Evolutionary conservation across 164 flowering plant genomes (phyloP).

Genomic region (Houttuynia cordata): DNA sequence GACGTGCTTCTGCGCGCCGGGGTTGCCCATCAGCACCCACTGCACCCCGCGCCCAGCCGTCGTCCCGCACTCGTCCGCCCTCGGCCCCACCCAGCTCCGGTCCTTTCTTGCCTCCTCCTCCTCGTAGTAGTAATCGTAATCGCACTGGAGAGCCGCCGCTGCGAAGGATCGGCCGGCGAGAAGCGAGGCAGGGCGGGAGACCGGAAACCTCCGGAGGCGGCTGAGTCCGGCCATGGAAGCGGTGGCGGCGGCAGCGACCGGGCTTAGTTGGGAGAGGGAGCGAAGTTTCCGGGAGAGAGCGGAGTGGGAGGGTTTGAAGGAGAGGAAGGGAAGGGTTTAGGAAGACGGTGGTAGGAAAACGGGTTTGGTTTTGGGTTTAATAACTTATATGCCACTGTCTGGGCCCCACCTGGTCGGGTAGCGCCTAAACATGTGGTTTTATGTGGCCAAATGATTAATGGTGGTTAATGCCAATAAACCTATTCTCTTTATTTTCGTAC

Average conservation of each 20-base stretch:
- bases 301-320: background rate
- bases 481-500: too few species aligned
- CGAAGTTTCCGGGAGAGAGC: background rate
- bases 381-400: too few species aligned
- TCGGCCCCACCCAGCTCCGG: background rate
- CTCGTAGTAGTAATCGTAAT: conserved; percentile 14
- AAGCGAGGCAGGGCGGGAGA: background rate
- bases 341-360: too few species aligned
- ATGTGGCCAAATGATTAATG: too few species aligned
- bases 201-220: conserved; percentile 9
- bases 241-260: background rate
- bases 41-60: conserved; percentile 42
- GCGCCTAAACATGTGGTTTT: too few species aligned
- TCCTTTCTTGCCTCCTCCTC: conserved; percentile 6
- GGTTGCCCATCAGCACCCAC: conserved; percentile 89
- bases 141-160: conserved; percentile 22
- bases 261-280: background rate
- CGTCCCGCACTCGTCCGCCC: conserved; percentile 21
- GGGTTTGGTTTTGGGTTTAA: too few species aligned
- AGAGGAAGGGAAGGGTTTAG: too few species aligned
- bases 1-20: conserved; percentile 52
- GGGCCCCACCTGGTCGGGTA: too few species aligned
- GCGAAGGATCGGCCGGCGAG: conserved; percentile 9
- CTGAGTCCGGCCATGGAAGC: conserved; percentile 17
- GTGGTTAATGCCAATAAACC: too few species aligned